Conservation (phyloP, 2,329 filamentous ascomycete genomes). For the Sphaerulina musiva region DNA sequence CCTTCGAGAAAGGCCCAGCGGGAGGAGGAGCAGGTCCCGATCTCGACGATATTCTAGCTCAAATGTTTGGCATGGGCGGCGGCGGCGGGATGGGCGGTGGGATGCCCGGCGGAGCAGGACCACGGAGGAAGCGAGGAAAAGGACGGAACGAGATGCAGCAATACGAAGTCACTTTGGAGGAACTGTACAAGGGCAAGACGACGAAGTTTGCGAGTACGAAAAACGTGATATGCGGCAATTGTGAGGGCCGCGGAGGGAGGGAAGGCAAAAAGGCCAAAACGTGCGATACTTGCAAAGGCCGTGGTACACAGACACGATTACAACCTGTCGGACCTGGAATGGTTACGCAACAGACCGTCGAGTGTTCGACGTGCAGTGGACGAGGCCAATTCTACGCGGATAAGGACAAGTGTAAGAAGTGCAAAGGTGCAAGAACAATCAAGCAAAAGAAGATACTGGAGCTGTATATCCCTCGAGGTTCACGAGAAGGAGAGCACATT, state of each 20-base stretch:
- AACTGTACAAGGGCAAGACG: conserved; percentile 97
- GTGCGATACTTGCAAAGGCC: conserved; percentile 78
- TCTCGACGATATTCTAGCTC: conserved; percentile 83
- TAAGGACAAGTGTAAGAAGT: conserved; percentile 98
- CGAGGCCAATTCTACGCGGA: conserved; percentile 84
- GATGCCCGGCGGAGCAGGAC: conserved; percentile 7
- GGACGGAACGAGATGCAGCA: conserved; percentile 81
- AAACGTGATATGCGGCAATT: conserved; percentile 79
- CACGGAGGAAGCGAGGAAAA: conserved; percentile 44
- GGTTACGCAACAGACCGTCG: conserved; percentile 69
- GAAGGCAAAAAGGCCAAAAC: conserved; percentile 71
- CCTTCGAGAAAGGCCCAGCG: conserved; percentile 69
- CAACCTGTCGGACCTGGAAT: conserved; percentile 81
- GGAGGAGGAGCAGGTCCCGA: conserved; percentile 68
- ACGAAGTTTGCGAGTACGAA: conserved; percentile 95
- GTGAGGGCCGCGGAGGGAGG: conserved; percentile 85
- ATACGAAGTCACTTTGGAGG: conserved; percentile 86
- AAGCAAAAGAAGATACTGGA: conserved; percentile 91
- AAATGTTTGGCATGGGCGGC: conserved; percentile 77
- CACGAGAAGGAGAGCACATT: conserved; percentile 74
- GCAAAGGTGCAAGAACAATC: conserved; percentile 83
- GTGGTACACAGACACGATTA: conserved; percentile 67
- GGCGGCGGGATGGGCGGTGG: conserved; percentile 32
- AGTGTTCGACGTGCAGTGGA: conserved; percentile 78
- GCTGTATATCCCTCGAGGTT: conserved; percentile 88